Evolutionary conservation across 257 asterid species (phyloP), one percentile per base, ranked within the genome.

Genomic region (Eustoma russellianum): DNA sequence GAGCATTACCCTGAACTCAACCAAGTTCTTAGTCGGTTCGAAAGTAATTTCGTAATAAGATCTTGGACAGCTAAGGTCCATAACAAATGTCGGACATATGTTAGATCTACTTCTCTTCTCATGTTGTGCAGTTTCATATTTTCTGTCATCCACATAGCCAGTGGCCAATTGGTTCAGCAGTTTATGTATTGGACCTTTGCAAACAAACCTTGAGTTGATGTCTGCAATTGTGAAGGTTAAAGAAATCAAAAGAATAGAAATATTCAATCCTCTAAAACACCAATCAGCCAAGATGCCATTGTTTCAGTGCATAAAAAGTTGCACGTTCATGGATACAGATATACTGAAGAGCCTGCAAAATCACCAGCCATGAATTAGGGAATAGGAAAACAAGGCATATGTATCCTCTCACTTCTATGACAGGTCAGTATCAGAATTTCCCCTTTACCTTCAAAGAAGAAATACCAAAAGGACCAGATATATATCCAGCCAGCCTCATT

Each of bases 151-250:
- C 53, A 44, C 60, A 47, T 33, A 50, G 66, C 65, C 83, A 78
- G 72, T 73, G 54, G 96, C 94, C 78, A 90, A 57, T 61, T 77
- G 79, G 70, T 90, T 90, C 73, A 90, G 65, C 73, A 86, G 70
- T 68, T 83, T 86, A 71, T 90, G 96, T 64, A 90, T 81, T 52
- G 82, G 93, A 65, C 98, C 98, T 68, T 78, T 86, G 81, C 71
- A 63, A 65, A 91, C 69, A 74, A 87, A 84, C 78, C 95, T 87
- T 52, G 96, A 91, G 77, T 91, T 91, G 76, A 91, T 77, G 69
- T 91, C 98, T 90, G 74, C 63, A 48, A 57, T 46, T 47, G 45
- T 46, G 55, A n/a, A 49, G 33, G 72, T 82, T 67, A 85, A 86
- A 76, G 72, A 81, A 74, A 69, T 76, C 74, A 63, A 55, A 24